Evolutionary conservation across 1,139 yeast species (phyloP).

Genomic region (Magnusiomyces clavatus): DNA sequence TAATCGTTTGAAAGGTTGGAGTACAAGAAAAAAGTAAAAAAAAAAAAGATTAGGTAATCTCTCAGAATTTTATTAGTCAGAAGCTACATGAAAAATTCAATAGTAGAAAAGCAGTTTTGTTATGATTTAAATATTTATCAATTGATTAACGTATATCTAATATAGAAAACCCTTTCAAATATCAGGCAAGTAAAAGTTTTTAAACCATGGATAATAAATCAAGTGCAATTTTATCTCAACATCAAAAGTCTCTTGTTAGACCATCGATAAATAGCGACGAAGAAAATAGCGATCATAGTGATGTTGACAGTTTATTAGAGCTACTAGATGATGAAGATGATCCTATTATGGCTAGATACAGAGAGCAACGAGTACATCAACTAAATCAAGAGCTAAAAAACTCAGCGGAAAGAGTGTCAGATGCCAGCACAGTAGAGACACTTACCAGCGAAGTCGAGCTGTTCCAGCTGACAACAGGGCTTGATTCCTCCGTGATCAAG

Average conservation of each 20-base stretch:
- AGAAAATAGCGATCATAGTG: slow-evolving; percentile 23
- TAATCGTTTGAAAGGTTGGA: too few species aligned
- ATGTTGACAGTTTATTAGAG: slow-evolving; percentile 26
- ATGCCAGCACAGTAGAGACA: slow-evolving; percentile 8
- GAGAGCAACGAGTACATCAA: slow-evolving; percentile 52
- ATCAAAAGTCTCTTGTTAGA: slow-evolving; percentile 2
- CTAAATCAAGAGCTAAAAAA: slow-evolving; percentile 7
- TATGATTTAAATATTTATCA: too few species aligned
- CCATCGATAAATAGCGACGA: not conserved
- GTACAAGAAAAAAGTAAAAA: too few species aligned
- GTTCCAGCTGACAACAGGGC: slow-evolving; percentile 8
- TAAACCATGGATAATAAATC: not conserved
- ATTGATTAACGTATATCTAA: too few species aligned
- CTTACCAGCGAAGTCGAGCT: slow-evolving; percentile 10
- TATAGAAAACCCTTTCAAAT: too few species aligned
- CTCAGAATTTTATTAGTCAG: too few species aligned
- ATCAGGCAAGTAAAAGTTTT: too few species aligned
- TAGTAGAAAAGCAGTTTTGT: too few species aligned
- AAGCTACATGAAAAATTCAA: too few species aligned
- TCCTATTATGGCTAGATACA: slow-evolving; percentile 41
- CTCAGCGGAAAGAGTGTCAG: not conserved
- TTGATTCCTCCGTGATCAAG: not conserved
- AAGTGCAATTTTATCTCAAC: slow-evolving; percentile 1
- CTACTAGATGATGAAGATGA: slow-evolving; percentile 64
- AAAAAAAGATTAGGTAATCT: too few species aligned